These are phyloP conservation scores for Citrus maxima DNA, from an alignment of 345 rosid species.

Conservation along the genomic window DNA sequence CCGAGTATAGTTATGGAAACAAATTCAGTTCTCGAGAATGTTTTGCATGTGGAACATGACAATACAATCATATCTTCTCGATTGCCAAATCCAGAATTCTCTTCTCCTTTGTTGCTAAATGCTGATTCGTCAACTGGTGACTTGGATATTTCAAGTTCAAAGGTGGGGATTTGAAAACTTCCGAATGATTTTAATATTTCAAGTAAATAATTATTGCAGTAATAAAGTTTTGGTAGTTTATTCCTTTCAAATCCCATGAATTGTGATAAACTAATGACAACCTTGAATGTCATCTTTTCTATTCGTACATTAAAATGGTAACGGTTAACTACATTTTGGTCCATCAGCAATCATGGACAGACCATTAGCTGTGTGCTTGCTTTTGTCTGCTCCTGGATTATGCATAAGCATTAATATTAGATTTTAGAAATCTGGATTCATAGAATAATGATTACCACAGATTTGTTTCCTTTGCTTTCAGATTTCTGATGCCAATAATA, in stretches of 20 bases:
- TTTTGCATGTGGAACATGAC: slow-evolving; percentile 33
- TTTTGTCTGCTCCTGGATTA: neutral
- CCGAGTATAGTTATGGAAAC: slow-evolving; percentile 26
- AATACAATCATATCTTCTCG: slow-evolving; percentile 28
- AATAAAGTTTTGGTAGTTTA: neutral
- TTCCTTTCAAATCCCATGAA: neutral
- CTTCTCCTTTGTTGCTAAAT: slow-evolving; percentile 30
- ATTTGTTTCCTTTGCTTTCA: neutral
- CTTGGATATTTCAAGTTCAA: slow-evolving; percentile 26
- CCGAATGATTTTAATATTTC: neutral
- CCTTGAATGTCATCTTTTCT: neutral
- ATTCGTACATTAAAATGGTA: neutral
- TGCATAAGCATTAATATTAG: neutral
- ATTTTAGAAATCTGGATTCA: neutral
- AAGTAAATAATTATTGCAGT: neutral
- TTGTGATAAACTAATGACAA: neutral
- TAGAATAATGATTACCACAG: neutral
- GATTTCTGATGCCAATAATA: neutral
- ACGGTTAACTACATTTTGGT: neutral
- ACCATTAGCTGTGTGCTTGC: neutral
- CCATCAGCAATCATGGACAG: neutral
- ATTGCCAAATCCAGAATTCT: slow-evolving; percentile 30
- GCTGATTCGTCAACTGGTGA: slow-evolving; percentile 32
- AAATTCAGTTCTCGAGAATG: slow-evolving; percentile 37
- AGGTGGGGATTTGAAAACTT: slow-evolving; percentile 26